Conservation (phyloP, 805 yeast species). For the Kluyveromyces aestuarii region DNA sequence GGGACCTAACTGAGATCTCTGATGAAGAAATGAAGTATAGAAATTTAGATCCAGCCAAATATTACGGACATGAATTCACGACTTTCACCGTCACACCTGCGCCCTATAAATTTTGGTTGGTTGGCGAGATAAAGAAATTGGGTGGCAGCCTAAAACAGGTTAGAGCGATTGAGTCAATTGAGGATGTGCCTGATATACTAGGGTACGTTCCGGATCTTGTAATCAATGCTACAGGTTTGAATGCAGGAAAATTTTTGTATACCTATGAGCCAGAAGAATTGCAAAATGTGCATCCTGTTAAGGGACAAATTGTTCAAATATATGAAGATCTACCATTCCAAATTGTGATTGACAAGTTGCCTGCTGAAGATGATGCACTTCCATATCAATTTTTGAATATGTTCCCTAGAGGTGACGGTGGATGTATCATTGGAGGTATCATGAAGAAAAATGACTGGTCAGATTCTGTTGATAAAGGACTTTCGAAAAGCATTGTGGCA, state of each 20-base stretch:
- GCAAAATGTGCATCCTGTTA: slow-evolving; percentile 38
- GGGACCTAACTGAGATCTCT: slow-evolving; percentile 31
- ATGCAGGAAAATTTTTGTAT: slow-evolving; percentile 28
- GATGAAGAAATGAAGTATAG: slow-evolving; percentile 26
- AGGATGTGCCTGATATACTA: slow-evolving; percentile 38
- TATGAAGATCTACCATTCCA: slow-evolving; percentile 35
- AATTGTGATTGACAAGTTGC: slow-evolving; percentile 23
- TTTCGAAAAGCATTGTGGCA: slow-evolving; percentile 38
- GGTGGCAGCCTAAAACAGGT: slow-evolving; percentile 43
- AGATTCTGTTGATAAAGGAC: slow-evolving; percentile 31
- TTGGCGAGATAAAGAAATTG: slow-evolving; percentile 34
- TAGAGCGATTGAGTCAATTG: slow-evolving; percentile 31
- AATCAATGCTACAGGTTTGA: slow-evolving; percentile 50
- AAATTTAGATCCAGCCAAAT: slow-evolving; percentile 26
- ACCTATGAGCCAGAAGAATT: slow-evolving; percentile 35
- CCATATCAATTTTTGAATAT: slow-evolving; percentile 41
- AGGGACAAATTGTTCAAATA: slow-evolving; percentile 51
- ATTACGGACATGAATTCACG: slow-evolving; percentile 39
- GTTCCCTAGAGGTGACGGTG: slow-evolving; percentile 72
- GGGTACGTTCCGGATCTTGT: slow-evolving; percentile 38
- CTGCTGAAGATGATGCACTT: slow-evolving; percentile 11
- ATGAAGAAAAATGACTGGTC: slow-evolving; percentile 26
- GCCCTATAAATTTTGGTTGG: slow-evolving; percentile 44
- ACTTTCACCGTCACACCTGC: slow-evolving; percentile 54
- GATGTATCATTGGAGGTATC: slow-evolving; percentile 55